Evolutionary conservation across 2,329 filamentous ascomycete species (phyloP).

Genomic region (Talaromyces sp.): DNA sequence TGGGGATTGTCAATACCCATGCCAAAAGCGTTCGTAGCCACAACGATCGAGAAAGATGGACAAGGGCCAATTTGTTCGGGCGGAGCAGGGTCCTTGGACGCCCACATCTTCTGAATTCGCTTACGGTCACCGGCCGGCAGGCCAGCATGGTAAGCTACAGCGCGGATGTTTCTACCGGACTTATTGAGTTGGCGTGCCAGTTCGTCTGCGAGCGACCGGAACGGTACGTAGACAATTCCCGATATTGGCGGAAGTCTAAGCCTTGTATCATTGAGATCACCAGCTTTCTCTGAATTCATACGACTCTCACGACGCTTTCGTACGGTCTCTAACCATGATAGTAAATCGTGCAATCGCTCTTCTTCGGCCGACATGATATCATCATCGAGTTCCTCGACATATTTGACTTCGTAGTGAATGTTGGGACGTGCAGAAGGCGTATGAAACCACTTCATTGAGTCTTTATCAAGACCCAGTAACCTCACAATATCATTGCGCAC

Average conservation of each 20-base stretch:
- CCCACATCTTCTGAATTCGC: slow-evolving; percentile 52
- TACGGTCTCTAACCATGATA: slow-evolving; percentile 71
- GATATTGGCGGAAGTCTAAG: slow-evolving; percentile 35
- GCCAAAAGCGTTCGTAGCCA: slow-evolving; percentile 92
- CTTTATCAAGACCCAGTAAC: slow-evolving; percentile 65
- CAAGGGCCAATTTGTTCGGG: slow-evolving; percentile 33
- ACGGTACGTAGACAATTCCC: slow-evolving; percentile 48
- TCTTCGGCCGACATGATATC: slow-evolving; percentile 39
- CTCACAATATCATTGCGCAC: slow-evolving; percentile 80
- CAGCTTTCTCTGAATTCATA: slow-evolving; percentile 28
- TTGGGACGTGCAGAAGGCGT: slow-evolving; percentile 83
- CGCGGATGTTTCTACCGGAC: slow-evolving; percentile 35
- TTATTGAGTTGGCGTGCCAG: slow-evolving; percentile 37
- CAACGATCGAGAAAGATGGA: slow-evolving; percentile 78
- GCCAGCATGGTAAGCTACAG: slow-evolving; percentile 52
- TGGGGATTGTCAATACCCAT: slow-evolving; percentile 98
- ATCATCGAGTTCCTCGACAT: slow-evolving; percentile 32
- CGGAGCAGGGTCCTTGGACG: slow-evolving; percentile 22
- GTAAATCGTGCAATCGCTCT: slow-evolving; percentile 73
- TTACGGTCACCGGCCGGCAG: slow-evolving; percentile 68
- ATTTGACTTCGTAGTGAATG: slow-evolving; percentile 85
- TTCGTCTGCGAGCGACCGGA: slow-evolving; percentile 39
- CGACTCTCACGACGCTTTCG: slow-evolving; percentile 64
- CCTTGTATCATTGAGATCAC: slow-evolving; percentile 29
- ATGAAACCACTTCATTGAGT: slow-evolving; percentile 68